Conservation (phyloP, 2,329 filamentous ascomycete genomes). For the Colletotrichum endophyticum region DNA sequence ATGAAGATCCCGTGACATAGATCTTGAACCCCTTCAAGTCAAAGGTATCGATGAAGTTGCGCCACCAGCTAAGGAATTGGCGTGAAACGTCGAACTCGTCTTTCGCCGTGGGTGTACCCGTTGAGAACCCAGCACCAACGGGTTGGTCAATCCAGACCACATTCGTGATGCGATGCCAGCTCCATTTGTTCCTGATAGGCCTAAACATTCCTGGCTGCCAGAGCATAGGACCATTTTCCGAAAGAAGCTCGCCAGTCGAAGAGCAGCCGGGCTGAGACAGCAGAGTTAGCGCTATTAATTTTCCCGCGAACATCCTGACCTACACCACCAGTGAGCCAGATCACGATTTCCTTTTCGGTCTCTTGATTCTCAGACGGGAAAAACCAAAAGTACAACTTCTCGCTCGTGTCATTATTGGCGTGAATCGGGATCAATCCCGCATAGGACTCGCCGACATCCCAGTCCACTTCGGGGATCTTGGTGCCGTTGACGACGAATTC, state of each 20-base stretch:
- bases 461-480: constrained; percentile 70
- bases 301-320: constrained; percentile 9
- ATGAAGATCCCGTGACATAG: constrained; percentile 77
- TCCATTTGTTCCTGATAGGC: constrained; percentile 70
- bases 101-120: constrained; percentile 67
- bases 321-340: constrained; percentile 65
- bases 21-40: constrained; percentile 70
- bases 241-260: constrained; percentile 72
- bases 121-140: constrained; percentile 70
- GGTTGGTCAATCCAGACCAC: constrained; percentile 79
- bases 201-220: constrained; percentile 74
- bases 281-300: accelerated
- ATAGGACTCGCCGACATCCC: constrained; percentile 71
- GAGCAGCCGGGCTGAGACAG: constrained; percentile 55
- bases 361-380: constrained; percentile 60
- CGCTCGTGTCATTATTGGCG: constrained; percentile 41
- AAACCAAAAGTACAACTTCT: constrained; percentile 71
- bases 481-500: constrained; percentile 69
- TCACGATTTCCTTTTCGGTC: constrained; percentile 62
- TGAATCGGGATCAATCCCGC: constrained; percentile 67
- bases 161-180: constrained; percentile 79
- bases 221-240: constrained; percentile 77
- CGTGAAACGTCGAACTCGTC: constrained; percentile 70
- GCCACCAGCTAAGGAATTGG: constrained; percentile 81
- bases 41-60: constrained; percentile 77